Evolutionary conservation across 2,329 filamentous ascomycete genomes (phyloP).

Genomic region (Leptographium procerum): DNA sequence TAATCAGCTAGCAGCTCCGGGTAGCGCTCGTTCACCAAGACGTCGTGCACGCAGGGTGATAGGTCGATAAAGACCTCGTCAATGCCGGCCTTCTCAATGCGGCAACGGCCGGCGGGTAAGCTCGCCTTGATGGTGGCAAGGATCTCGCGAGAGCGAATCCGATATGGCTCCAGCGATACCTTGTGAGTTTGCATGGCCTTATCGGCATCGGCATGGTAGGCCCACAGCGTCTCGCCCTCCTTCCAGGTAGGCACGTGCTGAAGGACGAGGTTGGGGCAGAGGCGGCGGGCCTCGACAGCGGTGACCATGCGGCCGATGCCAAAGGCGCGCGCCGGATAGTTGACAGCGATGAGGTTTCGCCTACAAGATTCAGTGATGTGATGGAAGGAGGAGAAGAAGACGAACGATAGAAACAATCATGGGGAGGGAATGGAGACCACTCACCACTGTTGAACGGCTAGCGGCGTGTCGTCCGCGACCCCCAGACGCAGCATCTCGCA

Average conservation of each 20-base stretch:
- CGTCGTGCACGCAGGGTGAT: conserved; percentile 68
- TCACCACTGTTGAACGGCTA: conserved; percentile 89
- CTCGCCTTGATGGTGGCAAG: conserved; percentile 64
- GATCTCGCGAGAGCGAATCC: conserved; percentile 74
- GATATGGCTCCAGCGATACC: conserved; percentile 87
- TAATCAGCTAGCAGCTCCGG: conserved; percentile 48
- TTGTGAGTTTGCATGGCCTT: conserved; percentile 79
- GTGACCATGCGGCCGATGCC: conserved; percentile 73
- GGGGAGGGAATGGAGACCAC: neutral
- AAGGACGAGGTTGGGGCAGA: conserved; percentile 71
- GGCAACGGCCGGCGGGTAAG: conserved; percentile 45
- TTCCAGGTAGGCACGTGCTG: conserved; percentile 95
- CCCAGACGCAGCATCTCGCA: conserved; percentile 86
- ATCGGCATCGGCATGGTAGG: conserved; percentile 72
- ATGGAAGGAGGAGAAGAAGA: neutral
- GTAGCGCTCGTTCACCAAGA: conserved; percentile 61
- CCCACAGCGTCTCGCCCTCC: conserved; percentile 85
- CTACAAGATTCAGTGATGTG: conserved; percentile 23
- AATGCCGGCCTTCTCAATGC: conserved; percentile 83
- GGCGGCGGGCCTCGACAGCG: conserved; percentile 68
- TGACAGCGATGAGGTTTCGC: conserved; percentile 90
- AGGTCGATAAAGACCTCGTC: conserved; percentile 95
- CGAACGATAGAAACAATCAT: neutral
- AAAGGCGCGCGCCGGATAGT: conserved; percentile 77
- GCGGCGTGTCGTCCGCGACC: conserved; percentile 60